Evolutionary conservation across 768 basidiomycete genomes (phyloP), one percentile per base, ranked within the genome.

Genomic region (Crucibulum laeve): DNA sequence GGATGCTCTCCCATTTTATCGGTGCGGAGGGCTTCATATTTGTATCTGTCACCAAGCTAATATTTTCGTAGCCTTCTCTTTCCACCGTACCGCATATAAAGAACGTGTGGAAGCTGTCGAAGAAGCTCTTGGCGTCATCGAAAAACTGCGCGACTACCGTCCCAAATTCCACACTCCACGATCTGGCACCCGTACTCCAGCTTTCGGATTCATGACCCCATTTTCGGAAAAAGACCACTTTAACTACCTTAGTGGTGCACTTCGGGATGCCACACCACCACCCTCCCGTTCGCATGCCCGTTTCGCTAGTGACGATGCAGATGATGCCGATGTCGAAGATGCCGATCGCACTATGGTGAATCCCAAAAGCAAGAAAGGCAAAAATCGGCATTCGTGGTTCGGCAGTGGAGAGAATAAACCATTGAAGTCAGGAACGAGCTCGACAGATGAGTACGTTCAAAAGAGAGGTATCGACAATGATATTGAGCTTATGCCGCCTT

Each of bases 81-180:
- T 91, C 61, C 87, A 90, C 57, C 77, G 71, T n/a, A 82, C 77
- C 3, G 88, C 88, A 7, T 91, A 80, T 58, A 73, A 71, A 51
- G 87, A 90, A 25, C 84, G 87, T 38, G 64, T 88, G 4, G 71
- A 77, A 7, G 63, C 67, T n/a, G 73, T 88, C 4, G 62, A 68
- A 44, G 61, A 68, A 30, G 68, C 80, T 1, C 69, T 88, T 3
- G 57, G 57, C 3, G 78, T 79, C 32, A 74, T 90, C 42, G 87
- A 90, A 58, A 71, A 71, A 48, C 73, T 90, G 14, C 79, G 84
- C 23, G 62, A 74, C 38, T 84, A 84, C 57, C 76, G 75, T 14
- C 87, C 87, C 11, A 64, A 74, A 56, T 25, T 59, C 41, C 47
- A 54, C 23, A 48, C 53, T n/a, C 47, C 54, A 14, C 58, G 54